These are phyloP conservation scores for Fusarium sp. DNA, from an alignment of 2,329 filamentous ascomycete genomes.

Conservation along the genomic window DNA sequence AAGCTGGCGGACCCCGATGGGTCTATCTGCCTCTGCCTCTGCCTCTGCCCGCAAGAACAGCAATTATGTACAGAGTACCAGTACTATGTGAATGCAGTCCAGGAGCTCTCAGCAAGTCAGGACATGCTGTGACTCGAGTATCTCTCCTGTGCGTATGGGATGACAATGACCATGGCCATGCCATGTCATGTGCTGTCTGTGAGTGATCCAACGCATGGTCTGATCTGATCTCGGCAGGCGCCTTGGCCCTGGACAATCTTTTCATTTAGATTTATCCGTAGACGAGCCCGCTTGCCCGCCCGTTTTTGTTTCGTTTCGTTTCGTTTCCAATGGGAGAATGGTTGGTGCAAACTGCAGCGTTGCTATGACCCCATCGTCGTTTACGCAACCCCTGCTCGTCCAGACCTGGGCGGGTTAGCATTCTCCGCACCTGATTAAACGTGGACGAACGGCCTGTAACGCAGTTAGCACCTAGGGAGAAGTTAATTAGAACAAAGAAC, in stretches of 20 bases:
- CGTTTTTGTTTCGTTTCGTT: constrained; percentile 39
- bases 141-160: neutral
- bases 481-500: neutral
- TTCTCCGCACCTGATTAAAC: constrained; percentile 33
- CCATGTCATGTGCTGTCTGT: constrained; percentile 21
- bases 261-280: constrained; percentile 1
- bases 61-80: neutral
- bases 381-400: constrained; percentile 5
- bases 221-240: constrained; percentile 29
- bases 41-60: neutral
- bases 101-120: neutral
- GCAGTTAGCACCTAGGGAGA: constrained; percentile 1
- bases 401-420: constrained; percentile 7
- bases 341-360: neutral
- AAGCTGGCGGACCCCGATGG: neutral
- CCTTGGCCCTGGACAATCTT: constrained; percentile 8
- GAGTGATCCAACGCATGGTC: constrained; percentile 24
- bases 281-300: constrained; percentile 12
- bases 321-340: constrained; percentile 13
- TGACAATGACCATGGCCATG: neutral
- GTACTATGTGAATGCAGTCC: neutral
- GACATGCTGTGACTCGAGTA: constrained; percentile 1
- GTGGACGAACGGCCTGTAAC: constrained; percentile 17
- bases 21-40: neutral
- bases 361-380: constrained; percentile 12